Conservation (phyloP, 176 grass and related monocot species). For the Lolium rigidum region DNA sequence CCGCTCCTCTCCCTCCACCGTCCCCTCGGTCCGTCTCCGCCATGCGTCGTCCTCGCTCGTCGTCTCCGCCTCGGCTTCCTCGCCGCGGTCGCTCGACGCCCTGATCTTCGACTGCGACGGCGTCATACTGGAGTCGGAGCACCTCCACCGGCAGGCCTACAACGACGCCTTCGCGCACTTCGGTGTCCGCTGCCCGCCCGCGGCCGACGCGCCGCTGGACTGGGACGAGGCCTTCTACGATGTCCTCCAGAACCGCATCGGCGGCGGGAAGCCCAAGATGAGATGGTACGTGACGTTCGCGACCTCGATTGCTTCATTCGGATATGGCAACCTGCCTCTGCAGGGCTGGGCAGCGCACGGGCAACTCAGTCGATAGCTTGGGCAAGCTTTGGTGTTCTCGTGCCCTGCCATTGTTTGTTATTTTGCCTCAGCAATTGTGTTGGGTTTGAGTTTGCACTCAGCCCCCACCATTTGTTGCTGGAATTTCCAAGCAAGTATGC, state of each 20-base stretch:
- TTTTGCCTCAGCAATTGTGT: not conserved
- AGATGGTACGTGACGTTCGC: slow-evolving; percentile 63
- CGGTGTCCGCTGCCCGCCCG: slow-evolving; percentile 62
- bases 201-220: slow-evolving; percentile 49
- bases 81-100: slow-evolving; percentile 57
- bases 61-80: slow-evolving; percentile 45
- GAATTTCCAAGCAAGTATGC: not conserved
- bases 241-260: slow-evolving; percentile 80
- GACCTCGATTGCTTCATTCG: not conserved
- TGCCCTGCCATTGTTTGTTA: slow-evolving; percentile 13
- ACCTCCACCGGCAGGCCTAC: slow-evolving; percentile 96
- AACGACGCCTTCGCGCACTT: slow-evolving; percentile 93
- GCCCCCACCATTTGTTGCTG: not conserved
- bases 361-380: not conserved
- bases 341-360: not conserved
- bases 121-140: slow-evolving; percentile 93
- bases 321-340: not conserved
- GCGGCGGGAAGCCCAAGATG: slow-evolving; percentile 98
- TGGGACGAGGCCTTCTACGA: slow-evolving; percentile 90
- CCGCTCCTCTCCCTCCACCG: not conserved
- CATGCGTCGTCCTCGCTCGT: slow-evolving; percentile 29
- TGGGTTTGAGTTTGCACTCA: not conserved
- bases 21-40: slow-evolving; percentile 38
- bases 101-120: slow-evolving; percentile 98
- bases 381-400: not conserved